Evolutionary conservation across 768 basidiomycete genomes (phyloP).

Genomic region (Termitomyces sp.): DNA sequence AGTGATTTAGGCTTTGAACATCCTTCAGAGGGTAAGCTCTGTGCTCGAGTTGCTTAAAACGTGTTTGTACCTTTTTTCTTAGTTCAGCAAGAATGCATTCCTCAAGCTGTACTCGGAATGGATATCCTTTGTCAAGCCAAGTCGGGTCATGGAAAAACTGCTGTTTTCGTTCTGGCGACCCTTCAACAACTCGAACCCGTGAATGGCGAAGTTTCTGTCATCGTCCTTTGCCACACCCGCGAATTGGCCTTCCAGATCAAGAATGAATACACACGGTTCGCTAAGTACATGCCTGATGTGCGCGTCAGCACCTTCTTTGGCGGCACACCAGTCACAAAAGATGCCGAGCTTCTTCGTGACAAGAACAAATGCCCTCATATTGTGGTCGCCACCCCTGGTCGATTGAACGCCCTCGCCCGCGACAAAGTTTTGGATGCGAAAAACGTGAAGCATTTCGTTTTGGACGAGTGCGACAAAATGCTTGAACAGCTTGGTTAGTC

Average conservation of each 20-base stretch:
- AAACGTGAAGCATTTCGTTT: conserved; percentile 97
- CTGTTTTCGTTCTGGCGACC: conserved; percentile 97
- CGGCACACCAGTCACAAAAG: conserved; percentile 91
- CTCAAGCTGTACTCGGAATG: conserved; percentile 98
- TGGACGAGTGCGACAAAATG: conserved; percentile 99
- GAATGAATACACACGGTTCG: conserved; percentile 99
- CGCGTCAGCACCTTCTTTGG: conserved; percentile 98
- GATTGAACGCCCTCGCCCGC: conserved; percentile 90
- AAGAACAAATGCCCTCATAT: conserved; percentile 98
- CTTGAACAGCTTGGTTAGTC: conserved; percentile 99
- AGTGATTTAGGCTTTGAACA: conserved; percentile 99
- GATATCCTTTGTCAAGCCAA: conserved; percentile 99
- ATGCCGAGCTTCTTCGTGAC: conserved; percentile 90
- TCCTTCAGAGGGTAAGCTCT: conserved; percentile 87
- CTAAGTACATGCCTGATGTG: conserved; percentile 99
- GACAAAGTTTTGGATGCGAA: conserved; percentile 95
- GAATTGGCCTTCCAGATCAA: conserved; percentile 99
- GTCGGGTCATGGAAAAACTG: conserved; percentile 98
- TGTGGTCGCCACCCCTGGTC: conserved; percentile 96
- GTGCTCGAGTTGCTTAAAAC: not conserved
- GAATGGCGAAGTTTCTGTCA: conserved; percentile 95
- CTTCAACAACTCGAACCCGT: conserved; percentile 98
- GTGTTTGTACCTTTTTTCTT: not conserved
- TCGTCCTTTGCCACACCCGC: conserved; percentile 98
- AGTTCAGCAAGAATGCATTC: conserved; percentile 99